Evolutionary conservation across 768 basidiomycete species (phyloP).

Genomic region (Lentinula boryana): DNA sequence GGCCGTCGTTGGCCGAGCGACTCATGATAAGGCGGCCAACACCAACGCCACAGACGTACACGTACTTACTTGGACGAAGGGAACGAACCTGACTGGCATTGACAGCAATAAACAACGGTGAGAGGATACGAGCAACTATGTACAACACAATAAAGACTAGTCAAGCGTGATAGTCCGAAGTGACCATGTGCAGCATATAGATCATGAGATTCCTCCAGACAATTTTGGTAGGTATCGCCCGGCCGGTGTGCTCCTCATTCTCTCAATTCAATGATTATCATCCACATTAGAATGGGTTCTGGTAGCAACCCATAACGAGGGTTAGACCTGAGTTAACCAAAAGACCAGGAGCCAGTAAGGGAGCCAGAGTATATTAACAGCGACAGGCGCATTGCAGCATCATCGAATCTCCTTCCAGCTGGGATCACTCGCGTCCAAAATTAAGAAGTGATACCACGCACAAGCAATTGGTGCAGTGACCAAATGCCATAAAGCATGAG

Average conservation of each 20-base stretch:
- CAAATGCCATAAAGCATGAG: slow-evolving; percentile 92
- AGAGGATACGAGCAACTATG: neutral
- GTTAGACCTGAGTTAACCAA: neutral
- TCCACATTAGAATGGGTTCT: neutral
- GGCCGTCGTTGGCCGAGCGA: neutral
- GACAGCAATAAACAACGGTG: neutral
- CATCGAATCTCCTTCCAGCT: slow-evolving; percentile 52
- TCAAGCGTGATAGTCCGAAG: neutral
- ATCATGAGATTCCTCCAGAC: neutral
- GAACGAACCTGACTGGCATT: neutral
- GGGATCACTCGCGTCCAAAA: slow-evolving; percentile 63
- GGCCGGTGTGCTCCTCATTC: neutral
- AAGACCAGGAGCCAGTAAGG: neutral
- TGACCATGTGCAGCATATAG: neutral
- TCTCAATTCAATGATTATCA: neutral
- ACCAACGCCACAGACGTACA: neutral
- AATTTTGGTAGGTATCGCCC: neutral
- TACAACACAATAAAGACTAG: neutral
- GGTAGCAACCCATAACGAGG: neutral
- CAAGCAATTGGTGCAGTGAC: slow-evolving; percentile 72
- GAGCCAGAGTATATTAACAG: neutral
- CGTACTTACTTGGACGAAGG: neutral
- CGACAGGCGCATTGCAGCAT: neutral
- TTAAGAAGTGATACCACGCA: slow-evolving; percentile 83
- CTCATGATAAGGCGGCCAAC: neutral